phyloP scores from a whole-genome alignment of 805 yeast species.

The Candida incommunis region DNA sequence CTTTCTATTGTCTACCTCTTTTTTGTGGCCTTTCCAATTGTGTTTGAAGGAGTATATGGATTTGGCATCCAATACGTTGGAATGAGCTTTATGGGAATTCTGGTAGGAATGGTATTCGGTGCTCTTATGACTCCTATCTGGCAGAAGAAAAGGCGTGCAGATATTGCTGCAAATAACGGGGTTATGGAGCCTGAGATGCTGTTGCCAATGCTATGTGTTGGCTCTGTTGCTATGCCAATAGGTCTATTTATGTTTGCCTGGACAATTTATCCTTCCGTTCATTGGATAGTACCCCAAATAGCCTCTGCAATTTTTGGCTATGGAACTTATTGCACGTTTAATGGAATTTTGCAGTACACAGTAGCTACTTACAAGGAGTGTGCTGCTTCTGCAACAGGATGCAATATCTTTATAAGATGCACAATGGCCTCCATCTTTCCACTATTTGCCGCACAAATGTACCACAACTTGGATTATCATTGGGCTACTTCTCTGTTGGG shows the following conservation, averaged over 20 bases:
- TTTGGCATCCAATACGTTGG: constrained; percentile 40
- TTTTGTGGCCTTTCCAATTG: constrained; percentile 51
- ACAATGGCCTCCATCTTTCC: constrained; percentile 70
- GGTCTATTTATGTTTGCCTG: constrained; percentile 50
- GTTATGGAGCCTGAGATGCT: constrained; percentile 41
- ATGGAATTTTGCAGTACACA: not conserved
- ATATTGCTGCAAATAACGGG: constrained; percentile 25
- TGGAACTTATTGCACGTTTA: not conserved
- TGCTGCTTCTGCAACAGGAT: constrained; percentile 83
- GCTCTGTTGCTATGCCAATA: constrained; percentile 34
- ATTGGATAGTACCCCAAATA: constrained; percentile 39
- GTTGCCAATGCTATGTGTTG: constrained; percentile 43
- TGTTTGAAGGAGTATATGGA: constrained; percentile 47
- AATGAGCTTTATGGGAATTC: constrained; percentile 28
- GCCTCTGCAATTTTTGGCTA: not conserved
- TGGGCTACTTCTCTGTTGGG: constrained; percentile 14
- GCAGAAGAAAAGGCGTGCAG: not conserved
- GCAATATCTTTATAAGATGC: constrained; percentile 70
- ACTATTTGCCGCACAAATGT: constrained; percentile 76
- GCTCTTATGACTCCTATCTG: constrained; percentile 6
- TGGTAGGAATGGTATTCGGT: constrained; percentile 33
- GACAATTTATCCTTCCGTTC: constrained; percentile 35
- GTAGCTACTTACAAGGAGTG: not conserved
- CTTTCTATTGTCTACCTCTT: constrained; percentile 44
- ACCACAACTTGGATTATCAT: constrained; percentile 48